Conservation (phyloP, 352 stramenopile species). For the Globisporangium sylvaticum region DNA sequence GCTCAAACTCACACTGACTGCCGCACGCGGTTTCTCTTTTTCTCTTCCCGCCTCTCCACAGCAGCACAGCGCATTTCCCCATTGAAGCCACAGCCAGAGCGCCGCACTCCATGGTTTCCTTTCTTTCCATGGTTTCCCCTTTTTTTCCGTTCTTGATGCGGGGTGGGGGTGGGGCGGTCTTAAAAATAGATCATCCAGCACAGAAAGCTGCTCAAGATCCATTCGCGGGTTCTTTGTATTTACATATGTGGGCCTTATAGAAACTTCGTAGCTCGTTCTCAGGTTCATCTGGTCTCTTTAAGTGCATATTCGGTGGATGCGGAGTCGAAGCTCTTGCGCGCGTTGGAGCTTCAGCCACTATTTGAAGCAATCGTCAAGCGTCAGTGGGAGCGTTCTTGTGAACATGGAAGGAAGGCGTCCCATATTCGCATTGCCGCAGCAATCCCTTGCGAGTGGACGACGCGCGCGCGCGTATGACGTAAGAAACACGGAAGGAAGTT, state of each 20-base stretch:
- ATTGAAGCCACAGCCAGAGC: background rate
- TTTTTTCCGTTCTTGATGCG: background rate
- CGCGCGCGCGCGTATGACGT: constrained; percentile 1
- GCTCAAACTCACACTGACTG: background rate
- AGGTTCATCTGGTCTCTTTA: background rate
- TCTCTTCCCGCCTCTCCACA: background rate
- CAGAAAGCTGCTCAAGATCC: background rate
- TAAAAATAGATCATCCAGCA: constrained; percentile 3
- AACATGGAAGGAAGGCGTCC: background rate
- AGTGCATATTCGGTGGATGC: background rate
- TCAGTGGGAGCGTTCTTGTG: background rate
- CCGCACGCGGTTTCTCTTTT: constrained; percentile 5
- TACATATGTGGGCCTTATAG: background rate
- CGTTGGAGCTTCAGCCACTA: background rate
- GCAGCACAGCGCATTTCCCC: background rate
- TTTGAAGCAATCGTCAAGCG: constrained; percentile 2
- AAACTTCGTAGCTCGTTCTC: background rate
- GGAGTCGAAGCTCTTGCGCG: background rate
- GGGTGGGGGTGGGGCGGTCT: background rate
- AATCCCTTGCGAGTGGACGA: background rate
- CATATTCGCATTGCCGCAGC: background rate
- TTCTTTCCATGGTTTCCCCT: constrained; percentile 7
- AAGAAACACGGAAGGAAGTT: constrained; percentile 1
- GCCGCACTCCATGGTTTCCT: background rate
- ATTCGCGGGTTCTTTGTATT: background rate